Evolutionary conservation across 108 stramenopile species (phyloP).

Genomic region (Skeletonema marinoi): DNA sequence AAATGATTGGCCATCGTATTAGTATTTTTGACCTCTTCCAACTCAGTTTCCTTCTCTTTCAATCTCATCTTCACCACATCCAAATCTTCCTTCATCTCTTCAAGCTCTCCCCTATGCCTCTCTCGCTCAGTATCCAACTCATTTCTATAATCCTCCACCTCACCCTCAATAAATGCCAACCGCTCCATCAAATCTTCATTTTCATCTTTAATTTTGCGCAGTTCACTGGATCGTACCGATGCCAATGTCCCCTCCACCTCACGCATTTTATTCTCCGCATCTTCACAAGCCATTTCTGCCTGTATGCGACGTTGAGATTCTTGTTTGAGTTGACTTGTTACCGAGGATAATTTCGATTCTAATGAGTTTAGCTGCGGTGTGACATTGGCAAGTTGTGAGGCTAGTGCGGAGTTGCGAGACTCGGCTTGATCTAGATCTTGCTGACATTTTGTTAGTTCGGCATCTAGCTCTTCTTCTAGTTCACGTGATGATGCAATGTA

Average conservation of each 20-base stretch:
- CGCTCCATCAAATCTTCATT: slow-evolving; percentile 82
- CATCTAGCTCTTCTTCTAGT: slow-evolving; percentile 89
- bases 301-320: slow-evolving; percentile 73
- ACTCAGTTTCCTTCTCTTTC: slow-evolving; percentile 25
- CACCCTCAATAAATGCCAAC: slow-evolving; percentile 83
- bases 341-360: slow-evolving; percentile 70
- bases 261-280: slow-evolving; percentile 73
- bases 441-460: slow-evolving; percentile 89
- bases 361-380: slow-evolving; percentile 82
- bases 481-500: slow-evolving; percentile 85
- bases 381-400: slow-evolving; percentile 82
- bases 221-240: slow-evolving; percentile 20
- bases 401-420: slow-evolving; percentile 80
- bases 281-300: slow-evolving; percentile 81
- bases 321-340: slow-evolving; percentile 58
- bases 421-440: slow-evolving; percentile 82
- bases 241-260: slow-evolving; percentile 68
- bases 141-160: slow-evolving; percentile 77
- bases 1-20: slow-evolving; percentile 1
- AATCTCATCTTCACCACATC: slow-evolving; percentile 21
- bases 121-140: slow-evolving; percentile 82
- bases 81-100: slow-evolving; percentile 55
- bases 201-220: slow-evolving; percentile 66
- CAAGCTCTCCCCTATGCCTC: slow-evolving; percentile 67
- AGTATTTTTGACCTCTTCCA: slow-evolving; percentile 10